A percentile compares a stretch with the other conserved stretches of the same genome.
Evolutionary conservation across 2,329 filamentous ascomycete genomes (phyloP).

Genomic region (Ramularia endophylla): DNA sequence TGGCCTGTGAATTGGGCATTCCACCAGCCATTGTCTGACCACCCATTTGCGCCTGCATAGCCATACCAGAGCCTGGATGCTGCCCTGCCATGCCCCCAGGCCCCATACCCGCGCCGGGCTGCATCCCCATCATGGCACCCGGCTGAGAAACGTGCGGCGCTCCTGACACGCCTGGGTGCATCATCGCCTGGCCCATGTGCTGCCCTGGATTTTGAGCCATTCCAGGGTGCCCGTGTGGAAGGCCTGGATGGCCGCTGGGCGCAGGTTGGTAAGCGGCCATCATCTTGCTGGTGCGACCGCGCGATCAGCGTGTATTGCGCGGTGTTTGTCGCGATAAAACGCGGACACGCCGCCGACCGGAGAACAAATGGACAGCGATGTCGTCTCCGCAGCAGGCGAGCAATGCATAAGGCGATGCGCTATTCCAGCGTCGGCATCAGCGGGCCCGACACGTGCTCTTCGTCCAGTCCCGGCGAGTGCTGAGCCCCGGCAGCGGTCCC

Average conservation of each 20-base stretch:
- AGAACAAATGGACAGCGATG: slow-evolving; percentile 25
- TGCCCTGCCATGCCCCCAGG: slow-evolving; percentile 26
- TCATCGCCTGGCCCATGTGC: slow-evolving; percentile 62
- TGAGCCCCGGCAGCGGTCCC: not conserved
- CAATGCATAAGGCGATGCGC: slow-evolving; percentile 26
- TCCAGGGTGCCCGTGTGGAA: slow-evolving; percentile 59
- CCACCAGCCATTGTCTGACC: slow-evolving; percentile 41
- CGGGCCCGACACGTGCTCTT: slow-evolving; percentile 14
- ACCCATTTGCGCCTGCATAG: slow-evolving; percentile 29
- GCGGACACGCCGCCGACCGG: slow-evolving; percentile 20
- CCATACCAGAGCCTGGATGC: slow-evolving; percentile 30
- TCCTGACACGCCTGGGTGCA: slow-evolving; percentile 63
- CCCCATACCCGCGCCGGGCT: slow-evolving; percentile 57
- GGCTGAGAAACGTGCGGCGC: slow-evolving; percentile 67
- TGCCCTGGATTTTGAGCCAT: slow-evolving; percentile 62
- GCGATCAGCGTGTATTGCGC: slow-evolving; percentile 14
- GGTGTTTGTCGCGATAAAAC: slow-evolving; percentile 9
- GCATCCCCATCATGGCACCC: slow-evolving; percentile 71
- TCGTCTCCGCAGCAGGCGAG: slow-evolving; percentile 11
- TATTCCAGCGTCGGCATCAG: slow-evolving; percentile 6
- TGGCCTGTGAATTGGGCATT: slow-evolving; percentile 58
- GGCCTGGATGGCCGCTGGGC: slow-evolving; percentile 62
- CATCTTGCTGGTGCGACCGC: slow-evolving; percentile 45
- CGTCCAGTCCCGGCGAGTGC: slow-evolving; percentile 1
- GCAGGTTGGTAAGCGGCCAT: slow-evolving; percentile 68